phyloP scores from a whole-genome alignment of 1,284 basidiomycete species.

The Fomitopsis pinicola region DNA sequence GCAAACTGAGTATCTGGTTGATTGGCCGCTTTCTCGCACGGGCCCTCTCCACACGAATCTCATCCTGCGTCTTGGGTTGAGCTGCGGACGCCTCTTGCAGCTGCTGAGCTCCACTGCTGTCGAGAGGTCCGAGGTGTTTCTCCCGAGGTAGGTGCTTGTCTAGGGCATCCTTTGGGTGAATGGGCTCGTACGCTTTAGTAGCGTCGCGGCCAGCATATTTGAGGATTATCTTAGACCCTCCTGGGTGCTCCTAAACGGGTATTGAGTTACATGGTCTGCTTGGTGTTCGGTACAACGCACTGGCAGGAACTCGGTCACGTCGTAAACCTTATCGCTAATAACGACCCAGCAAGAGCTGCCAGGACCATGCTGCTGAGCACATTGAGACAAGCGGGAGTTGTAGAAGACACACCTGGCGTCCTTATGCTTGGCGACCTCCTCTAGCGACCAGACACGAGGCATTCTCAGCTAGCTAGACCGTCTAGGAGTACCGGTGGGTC shows the following conservation, averaged over 20 bases:
- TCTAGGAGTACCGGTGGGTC: neutral
- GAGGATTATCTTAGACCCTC: slow-evolving; percentile 73
- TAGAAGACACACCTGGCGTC: slow-evolving; percentile 36
- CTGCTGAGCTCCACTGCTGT: slow-evolving; percentile 45
- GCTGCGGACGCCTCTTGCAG: slow-evolving; percentile 37
- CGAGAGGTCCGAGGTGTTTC: slow-evolving; percentile 71
- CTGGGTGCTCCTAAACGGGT: slow-evolving; percentile 67
- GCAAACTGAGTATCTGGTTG: slow-evolving; percentile 63
- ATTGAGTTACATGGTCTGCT: neutral
- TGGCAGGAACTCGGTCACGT: slow-evolving; percentile 81
- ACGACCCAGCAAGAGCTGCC: slow-evolving; percentile 83
- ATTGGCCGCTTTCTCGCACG: slow-evolving; percentile 60
- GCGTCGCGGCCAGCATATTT: slow-evolving; percentile 80
- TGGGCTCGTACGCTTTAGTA: slow-evolving; percentile 67
- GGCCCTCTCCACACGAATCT: slow-evolving; percentile 61
- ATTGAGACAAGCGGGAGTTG: too few species aligned
- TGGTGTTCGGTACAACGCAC: slow-evolving; percentile 31
- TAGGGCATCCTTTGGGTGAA: slow-evolving; percentile 71
- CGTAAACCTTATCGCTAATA: slow-evolving; percentile 72
- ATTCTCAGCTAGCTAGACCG: neutral
- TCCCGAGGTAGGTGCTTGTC: slow-evolving; percentile 58
- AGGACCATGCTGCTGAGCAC: neutral
- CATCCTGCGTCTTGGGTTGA: slow-evolving; percentile 61
- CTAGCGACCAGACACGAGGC: slow-evolving; percentile 22
- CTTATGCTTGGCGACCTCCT: slow-evolving; percentile 51